A percentile compares a stretch with the other conserved stretches of the same genome.
Evolutionary conservation across 2,329 filamentous ascomycete genomes (phyloP).

Genomic region (Orbilia brochopaga): DNA sequence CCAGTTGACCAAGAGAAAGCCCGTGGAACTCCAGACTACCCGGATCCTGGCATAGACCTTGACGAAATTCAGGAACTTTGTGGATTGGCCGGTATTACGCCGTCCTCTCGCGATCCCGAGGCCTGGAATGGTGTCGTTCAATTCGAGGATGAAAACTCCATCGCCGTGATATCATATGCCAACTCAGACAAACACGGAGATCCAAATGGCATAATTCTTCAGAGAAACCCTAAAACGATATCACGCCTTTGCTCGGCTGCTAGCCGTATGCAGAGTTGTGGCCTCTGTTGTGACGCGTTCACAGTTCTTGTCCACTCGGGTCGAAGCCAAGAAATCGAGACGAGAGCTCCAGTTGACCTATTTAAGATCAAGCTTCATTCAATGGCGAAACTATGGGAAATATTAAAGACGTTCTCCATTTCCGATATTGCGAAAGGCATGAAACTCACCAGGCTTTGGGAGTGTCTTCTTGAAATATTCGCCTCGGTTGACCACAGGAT

Average conservation of each 20-base stretch:
- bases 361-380: neutral
- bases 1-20: neutral
- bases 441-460: no score
- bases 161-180: conserved; percentile 12
- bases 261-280: conserved; percentile 9
- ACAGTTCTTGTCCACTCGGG: conserved; percentile 3
- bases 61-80: conserved; percentile 29
- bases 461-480: neutral
- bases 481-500: neutral
- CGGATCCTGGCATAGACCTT: neutral
- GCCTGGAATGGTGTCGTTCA: neutral
- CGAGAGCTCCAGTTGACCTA: neutral
- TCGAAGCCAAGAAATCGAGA: neutral
- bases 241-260: conserved; percentile 6
- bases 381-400: neutral
- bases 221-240: conserved; percentile 2
- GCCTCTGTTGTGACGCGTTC: conserved; percentile 14
- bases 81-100: conserved; percentile 15
- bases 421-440: no score
- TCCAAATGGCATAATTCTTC: neutral
- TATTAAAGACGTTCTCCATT: no score
- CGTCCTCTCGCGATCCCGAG: neutral
- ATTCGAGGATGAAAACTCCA: conserved; percentile 7
- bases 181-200: neutral
- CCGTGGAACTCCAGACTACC: neutral